Percentiles rank a stretch among this genome's conserved stretches.
Conservation (phyloP, 768 basidiomycete species). For the Suillus fuscotomentosus region DNA sequence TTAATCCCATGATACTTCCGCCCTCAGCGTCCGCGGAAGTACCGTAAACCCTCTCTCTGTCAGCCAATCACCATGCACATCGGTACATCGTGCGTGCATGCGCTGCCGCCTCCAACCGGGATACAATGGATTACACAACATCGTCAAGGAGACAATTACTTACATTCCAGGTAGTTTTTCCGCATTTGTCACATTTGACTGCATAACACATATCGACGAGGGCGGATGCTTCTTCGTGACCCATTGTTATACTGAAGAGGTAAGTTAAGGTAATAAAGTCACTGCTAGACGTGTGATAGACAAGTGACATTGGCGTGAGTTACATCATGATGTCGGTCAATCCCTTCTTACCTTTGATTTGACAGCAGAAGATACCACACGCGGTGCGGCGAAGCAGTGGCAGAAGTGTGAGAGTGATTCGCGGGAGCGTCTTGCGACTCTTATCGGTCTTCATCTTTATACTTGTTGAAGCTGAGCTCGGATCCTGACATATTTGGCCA, state of each 20-base stretch:
- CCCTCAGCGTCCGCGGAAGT: slow-evolving; percentile 16
- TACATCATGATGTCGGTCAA: slow-evolving; percentile 1
- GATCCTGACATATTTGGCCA: background rate
- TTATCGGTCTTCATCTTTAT: background rate
- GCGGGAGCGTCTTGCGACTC: background rate
- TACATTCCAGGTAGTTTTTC: slow-evolving; percentile 73
- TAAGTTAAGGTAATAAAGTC: slow-evolving; percentile 35
- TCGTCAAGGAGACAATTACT: slow-evolving; percentile 32
- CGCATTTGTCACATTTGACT: slow-evolving; percentile 60
- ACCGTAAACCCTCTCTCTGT: slow-evolving; percentile 12
- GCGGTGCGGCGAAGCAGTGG: slow-evolving; percentile 1
- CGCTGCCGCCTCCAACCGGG: slow-evolving; percentile 18
- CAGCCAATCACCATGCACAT: slow-evolving; percentile 14
- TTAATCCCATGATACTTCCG: slow-evolving; percentile 1
- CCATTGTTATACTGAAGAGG: slow-evolving; percentile 25
- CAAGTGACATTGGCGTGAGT: background rate
- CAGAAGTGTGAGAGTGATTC: slow-evolving; percentile 5
- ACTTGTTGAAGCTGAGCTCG: background rate
- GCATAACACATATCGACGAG: slow-evolving; percentile 54
- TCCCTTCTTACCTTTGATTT: slow-evolving; percentile 1
- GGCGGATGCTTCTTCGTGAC: slow-evolving; percentile 15
- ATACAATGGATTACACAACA: slow-evolving; percentile 15
- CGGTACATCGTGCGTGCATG: slow-evolving; percentile 14
- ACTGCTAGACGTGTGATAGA: background rate
- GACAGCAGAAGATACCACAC: background rate